Percentiles rank a stretch among this genome's conserved stretches.
These are phyloP conservation scores for Dimocarpus longan DNA, from an alignment of 345 rosid genomes.

Conservation along the genomic window DNA sequence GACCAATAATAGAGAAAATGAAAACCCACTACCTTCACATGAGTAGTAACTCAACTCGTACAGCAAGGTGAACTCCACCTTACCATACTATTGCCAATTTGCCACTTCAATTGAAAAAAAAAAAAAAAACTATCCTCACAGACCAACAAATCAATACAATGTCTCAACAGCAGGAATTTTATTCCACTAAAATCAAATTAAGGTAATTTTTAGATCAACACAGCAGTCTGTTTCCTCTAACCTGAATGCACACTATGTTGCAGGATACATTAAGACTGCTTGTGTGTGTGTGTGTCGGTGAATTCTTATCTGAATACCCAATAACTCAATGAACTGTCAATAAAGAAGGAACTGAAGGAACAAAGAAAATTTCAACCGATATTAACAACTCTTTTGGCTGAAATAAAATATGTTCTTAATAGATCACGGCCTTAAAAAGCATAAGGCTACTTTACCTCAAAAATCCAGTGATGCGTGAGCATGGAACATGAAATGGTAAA, in stretches of 20 bases:
- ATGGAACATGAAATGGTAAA: constrained; percentile 76
- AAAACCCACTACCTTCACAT: neutral
- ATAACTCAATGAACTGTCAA: neutral
- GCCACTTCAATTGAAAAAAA: neutral
- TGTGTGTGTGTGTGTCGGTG: neutral
- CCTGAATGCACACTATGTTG: neutral
- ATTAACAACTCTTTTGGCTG: neutral
- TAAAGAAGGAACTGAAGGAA: neutral
- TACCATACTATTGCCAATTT: neutral
- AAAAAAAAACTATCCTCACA: neutral
- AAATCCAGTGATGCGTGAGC: constrained; percentile 83
- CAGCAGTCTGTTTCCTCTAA: constrained; percentile 1
- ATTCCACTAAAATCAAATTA: neutral
- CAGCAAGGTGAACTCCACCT: neutral
- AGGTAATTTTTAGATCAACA: neutral
- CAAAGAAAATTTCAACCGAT: neutral
- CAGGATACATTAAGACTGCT: neutral
- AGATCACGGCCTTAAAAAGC: neutral
- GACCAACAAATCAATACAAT: neutral
- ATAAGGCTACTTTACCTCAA: constrained; percentile 56
- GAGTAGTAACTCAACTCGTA: neutral
- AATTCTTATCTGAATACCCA: neutral
- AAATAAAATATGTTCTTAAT: neutral
- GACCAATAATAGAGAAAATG: neutral
- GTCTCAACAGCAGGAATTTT: neutral